These are phyloP conservation scores for Leptodontidium sp. DNA, from an alignment of 2,329 filamentous ascomycete species.

Conservation along the genomic window DNA sequence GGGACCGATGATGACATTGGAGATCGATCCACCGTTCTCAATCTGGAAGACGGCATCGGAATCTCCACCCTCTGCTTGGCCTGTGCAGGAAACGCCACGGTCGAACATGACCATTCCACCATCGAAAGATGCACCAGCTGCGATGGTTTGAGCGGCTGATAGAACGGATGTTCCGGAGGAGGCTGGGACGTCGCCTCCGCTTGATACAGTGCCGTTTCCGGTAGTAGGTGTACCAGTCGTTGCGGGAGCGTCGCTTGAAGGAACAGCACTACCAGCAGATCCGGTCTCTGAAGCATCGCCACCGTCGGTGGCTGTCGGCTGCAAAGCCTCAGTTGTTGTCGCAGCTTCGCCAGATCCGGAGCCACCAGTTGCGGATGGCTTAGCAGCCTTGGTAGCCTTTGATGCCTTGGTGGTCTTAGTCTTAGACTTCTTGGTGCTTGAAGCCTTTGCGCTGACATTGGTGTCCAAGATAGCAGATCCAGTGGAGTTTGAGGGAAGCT, in stretches of 20 bases:
- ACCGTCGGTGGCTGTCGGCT: no score
- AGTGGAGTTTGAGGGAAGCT: conserved; percentile 7
- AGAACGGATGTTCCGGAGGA: conserved; percentile 23
- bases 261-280: no score
- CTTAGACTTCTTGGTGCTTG: conserved; percentile 4
- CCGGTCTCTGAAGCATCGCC: neutral
- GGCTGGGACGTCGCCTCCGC: conserved; percentile 17
- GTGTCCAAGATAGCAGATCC: neutral
- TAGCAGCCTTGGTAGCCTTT: neutral
- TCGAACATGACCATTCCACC: conserved; percentile 56
- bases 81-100: conserved; percentile 52
- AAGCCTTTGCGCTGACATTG: conserved; percentile 1
- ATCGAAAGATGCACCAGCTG: conserved; percentile 55
- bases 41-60: conserved; percentile 47
- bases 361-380: conserved; percentile 6
- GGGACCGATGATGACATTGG: conserved; percentile 48
- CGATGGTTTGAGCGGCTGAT: conserved; percentile 47
- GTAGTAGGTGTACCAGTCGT: conserved; percentile 1
- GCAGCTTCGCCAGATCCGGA: neutral
- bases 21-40: conserved; percentile 45
- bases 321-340: no score
- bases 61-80: conserved; percentile 53
- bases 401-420: neutral
- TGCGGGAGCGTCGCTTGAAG: neutral
- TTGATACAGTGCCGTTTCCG: conserved; percentile 9